Percentiles rank a stretch among this genome's conserved stretches.
Conservation (phyloP, 1,284 basidiomycete species). For the Phlebopus sp. region DNA sequence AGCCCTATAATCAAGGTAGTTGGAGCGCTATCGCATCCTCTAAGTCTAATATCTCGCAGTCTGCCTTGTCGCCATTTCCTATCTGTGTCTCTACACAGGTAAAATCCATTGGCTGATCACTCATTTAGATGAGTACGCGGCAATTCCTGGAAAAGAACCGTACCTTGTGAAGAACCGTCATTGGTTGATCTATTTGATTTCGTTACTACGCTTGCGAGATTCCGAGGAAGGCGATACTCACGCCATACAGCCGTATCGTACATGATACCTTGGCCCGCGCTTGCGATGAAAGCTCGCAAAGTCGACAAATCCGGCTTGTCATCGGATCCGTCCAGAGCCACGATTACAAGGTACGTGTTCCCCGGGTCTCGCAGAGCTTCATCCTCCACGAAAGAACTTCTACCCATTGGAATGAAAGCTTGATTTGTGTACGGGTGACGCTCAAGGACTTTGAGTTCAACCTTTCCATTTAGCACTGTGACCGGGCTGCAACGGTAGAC, state of each 20-base stretch:
- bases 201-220: conserved; percentile 1
- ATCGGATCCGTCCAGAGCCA: conserved; percentile 71
- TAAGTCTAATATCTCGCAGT: conserved; percentile 76
- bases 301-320: conserved; percentile 75
- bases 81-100: conserved; percentile 84
- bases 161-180: conserved; percentile 76
- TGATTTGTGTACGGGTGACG: conserved; percentile 80
- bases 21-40: conserved; percentile 40
- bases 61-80: conserved; percentile 64
- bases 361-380: conserved; percentile 52
- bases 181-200: conserved; percentile 69
- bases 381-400: conserved; percentile 30
- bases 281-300: conserved; percentile 78
- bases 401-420: conserved; percentile 86
- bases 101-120: conserved; percentile 67
- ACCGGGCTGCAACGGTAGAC: conserved; percentile 72
- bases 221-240: conserved; percentile 42
- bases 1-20: conserved; percentile 17
- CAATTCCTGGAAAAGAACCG: conserved; percentile 17
- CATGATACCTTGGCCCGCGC: conserved; percentile 76
- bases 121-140: conserved; percentile 9
- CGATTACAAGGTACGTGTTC: conserved; percentile 75
- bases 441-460: conserved; percentile 63
- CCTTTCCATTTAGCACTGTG: conserved; percentile 46
- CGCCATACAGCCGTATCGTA: conserved; percentile 87